Evolutionary conservation across 2,329 filamentous ascomycete species (phyloP).

Genomic region (Fusarium sp.): DNA sequence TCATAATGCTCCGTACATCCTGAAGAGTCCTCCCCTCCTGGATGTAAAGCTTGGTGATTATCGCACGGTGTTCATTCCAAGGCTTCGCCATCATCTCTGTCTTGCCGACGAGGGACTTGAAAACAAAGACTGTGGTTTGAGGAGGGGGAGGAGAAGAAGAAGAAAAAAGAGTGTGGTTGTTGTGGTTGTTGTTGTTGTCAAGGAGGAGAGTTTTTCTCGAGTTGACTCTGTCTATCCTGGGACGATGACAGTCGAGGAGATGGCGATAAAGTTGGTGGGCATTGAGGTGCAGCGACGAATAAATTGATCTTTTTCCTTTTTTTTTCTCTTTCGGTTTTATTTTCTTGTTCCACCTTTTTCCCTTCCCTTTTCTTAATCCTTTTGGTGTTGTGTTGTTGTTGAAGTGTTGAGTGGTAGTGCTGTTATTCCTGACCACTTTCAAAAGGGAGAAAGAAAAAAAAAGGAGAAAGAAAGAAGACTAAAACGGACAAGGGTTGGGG

Average conservation of each 20-base stretch:
- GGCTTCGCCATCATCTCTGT: conserved; percentile 57
- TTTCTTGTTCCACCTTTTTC: background rate
- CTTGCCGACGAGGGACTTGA: background rate
- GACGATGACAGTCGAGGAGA: conserved; percentile 37
- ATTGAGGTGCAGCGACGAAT: conserved; percentile 21
- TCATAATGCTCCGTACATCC: conserved; percentile 57
- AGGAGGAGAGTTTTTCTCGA: background rate
- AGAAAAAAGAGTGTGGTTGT: background rate
- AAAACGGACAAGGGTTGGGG: background rate
- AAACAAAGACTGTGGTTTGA: background rate
- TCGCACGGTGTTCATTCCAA: conserved; percentile 54
- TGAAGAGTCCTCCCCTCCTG: conserved; percentile 54
- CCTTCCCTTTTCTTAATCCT: background rate
- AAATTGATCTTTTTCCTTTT: background rate
- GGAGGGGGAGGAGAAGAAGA: background rate
- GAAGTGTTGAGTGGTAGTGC: conserved; percentile 25
- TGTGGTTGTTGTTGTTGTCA: background rate
- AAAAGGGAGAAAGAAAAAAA: background rate
- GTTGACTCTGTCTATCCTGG: conserved; percentile 27
- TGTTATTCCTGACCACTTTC: conserved; percentile 28
- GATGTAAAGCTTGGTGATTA: conserved; percentile 57
- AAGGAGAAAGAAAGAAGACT: no score
- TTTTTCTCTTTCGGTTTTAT: background rate
- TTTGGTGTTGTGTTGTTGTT: background rate
- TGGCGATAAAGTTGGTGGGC: conserved; percentile 21